Conservation (phyloP, 1,284 basidiomycete genomes). For the Vanrija humicola region DNA sequence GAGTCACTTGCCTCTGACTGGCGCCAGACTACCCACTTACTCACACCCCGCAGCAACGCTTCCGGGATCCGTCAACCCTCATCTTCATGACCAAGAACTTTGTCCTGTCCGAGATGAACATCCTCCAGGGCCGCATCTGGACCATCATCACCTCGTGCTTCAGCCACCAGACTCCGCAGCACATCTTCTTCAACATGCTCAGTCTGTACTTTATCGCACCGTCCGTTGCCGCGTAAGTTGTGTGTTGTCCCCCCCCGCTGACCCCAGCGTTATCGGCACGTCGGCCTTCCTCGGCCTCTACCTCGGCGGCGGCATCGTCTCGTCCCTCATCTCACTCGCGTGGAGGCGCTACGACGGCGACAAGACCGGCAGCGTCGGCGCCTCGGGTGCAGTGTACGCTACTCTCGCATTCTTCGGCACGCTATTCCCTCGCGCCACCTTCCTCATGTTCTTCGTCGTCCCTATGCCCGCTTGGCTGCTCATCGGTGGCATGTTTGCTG, state of each 20-base stretch:
- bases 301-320: slow-evolving; percentile 64
- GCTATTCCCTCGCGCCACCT: slow-evolving; percentile 64
- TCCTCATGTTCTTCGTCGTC: slow-evolving; percentile 75
- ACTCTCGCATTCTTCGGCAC: slow-evolving; percentile 62
- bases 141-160: slow-evolving; percentile 71
- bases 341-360: slow-evolving; percentile 51
- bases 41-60: slow-evolving; percentile 30
- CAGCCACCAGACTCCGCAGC: slow-evolving; percentile 62
- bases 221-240: slow-evolving; percentile 55
- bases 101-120: slow-evolving; percentile 57
- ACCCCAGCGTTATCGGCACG: slow-evolving; percentile 59
- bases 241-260: slow-evolving; percentile 3
- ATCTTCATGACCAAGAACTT: slow-evolving; percentile 69
- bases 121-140: slow-evolving; percentile 72
- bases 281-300: slow-evolving; percentile 70
- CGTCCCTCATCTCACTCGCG: slow-evolving; percentile 59
- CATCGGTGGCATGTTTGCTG: slow-evolving; percentile 67
- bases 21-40: neutral
- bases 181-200: slow-evolving; percentile 74
- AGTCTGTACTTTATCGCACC: slow-evolving; percentile 76
- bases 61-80: slow-evolving; percentile 55
- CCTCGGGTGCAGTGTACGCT: slow-evolving; percentile 51
- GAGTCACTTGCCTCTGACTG: slow-evolving; percentile 6
- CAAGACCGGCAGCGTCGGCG: slow-evolving; percentile 59
- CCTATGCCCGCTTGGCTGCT: slow-evolving; percentile 79